phyloP scores from a whole-genome alignment of 495 filamentous ascomycete genomes.

The Saxophila tyrrhenica region DNA sequence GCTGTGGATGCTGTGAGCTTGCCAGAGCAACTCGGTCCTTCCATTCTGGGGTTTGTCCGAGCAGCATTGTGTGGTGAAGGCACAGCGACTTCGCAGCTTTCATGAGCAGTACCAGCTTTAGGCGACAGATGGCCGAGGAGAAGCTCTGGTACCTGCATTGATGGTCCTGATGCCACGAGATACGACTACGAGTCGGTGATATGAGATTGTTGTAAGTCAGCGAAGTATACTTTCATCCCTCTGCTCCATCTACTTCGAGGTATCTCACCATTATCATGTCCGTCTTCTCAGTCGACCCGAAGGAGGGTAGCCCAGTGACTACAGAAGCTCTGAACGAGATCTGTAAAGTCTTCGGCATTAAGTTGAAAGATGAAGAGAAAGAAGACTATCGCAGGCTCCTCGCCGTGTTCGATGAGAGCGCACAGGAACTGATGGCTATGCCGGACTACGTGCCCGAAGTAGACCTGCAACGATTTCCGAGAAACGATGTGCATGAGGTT shows the following conservation, averaged over 20 bases:
- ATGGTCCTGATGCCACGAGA: not conserved
- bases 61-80: not conserved
- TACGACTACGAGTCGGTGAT: not conserved
- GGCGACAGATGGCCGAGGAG: not conserved
- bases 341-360: constrained; percentile 16
- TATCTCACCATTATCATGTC: constrained; percentile 6
- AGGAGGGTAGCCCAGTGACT: constrained; percentile 18
- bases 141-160: constrained; percentile 6
- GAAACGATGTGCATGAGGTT: constrained; percentile 16
- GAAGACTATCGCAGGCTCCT: constrained; percentile 26
- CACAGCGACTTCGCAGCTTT: not conserved
- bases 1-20: not conserved
- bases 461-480: constrained; percentile 20
- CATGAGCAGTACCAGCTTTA: not conserved
- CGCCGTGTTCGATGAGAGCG: constrained; percentile 25
- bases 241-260: not conserved
- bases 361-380: constrained; percentile 22
- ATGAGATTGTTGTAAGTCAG: not conserved
- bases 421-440: constrained; percentile 22
- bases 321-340: constrained; percentile 16
- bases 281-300: constrained; percentile 15
- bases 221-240: not conserved
- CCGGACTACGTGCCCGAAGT: constrained; percentile 20
- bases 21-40: not conserved
- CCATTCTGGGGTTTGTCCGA: not conserved